These are phyloP conservation scores for Pseudophaeomoniella oleicola DNA, from an alignment of 2,329 filamentous ascomycete species.

Conservation along the genomic window DNA sequence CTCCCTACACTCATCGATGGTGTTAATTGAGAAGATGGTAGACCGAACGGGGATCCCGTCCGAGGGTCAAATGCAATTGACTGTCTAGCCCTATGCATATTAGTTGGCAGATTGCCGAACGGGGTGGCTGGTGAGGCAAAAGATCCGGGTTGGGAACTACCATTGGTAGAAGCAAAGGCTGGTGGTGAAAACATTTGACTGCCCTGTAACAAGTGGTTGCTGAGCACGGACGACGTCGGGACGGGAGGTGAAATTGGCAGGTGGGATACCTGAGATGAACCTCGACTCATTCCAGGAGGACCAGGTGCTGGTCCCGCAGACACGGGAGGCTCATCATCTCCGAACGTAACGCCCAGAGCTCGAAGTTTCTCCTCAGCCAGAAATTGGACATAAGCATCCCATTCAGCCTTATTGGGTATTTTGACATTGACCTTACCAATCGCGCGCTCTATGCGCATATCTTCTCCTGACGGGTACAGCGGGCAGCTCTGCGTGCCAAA, in stretches of 20 bases:
- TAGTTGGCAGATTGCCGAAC: slow-evolving; percentile 43
- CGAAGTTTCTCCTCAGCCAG: slow-evolving; percentile 84
- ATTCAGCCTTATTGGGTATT: slow-evolving; percentile 36
- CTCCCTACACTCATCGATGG: slow-evolving; percentile 29
- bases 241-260: slow-evolving; percentile 74
- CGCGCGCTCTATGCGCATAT: slow-evolving; percentile 20
- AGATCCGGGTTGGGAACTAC: slow-evolving; percentile 50
- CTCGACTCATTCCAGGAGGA: slow-evolving; percentile 48
- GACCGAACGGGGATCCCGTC: slow-evolving; percentile 53
- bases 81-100: slow-evolving; percentile 51
- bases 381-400: slow-evolving; percentile 68
- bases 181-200: slow-evolving; percentile 50
- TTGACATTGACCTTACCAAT: slow-evolving; percentile 19
- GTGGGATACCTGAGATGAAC: slow-evolving; percentile 60
- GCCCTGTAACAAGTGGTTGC: slow-evolving; percentile 47
- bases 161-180: slow-evolving; percentile 41
- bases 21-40: slow-evolving; percentile 48
- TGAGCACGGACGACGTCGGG: slow-evolving; percentile 62
- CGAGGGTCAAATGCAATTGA: slow-evolving; percentile 52
- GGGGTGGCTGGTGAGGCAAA: slow-evolving; percentile 56
- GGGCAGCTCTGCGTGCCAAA: slow-evolving; percentile 27
- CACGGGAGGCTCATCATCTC: slow-evolving; percentile 53
- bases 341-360: slow-evolving; percentile 73
- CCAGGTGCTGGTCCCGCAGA: slow-evolving; percentile 49
- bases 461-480: slow-evolving; percentile 25